These are phyloP conservation scores for Punctularia strigosozonata DNA, from an alignment of 768 basidiomycete species.

Conservation along the genomic window DNA sequence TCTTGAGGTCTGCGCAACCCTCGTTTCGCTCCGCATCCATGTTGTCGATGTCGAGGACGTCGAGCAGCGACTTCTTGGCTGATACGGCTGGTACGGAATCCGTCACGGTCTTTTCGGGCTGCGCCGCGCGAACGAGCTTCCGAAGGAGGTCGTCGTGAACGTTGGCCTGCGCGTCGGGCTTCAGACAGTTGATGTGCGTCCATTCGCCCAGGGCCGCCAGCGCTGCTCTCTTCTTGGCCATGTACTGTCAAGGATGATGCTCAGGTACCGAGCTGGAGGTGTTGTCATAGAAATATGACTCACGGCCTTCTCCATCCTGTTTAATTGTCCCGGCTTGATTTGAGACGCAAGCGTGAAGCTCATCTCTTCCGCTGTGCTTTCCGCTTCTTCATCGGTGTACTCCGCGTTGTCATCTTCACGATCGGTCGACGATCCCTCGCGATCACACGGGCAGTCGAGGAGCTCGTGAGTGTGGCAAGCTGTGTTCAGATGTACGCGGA, in stretches of 20 bases:
- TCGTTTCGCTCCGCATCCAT: conserved; percentile 22
- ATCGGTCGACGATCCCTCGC: conserved; percentile 1
- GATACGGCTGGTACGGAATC: conserved; percentile 12
- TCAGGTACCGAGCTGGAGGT: neutral
- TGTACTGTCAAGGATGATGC: conserved; percentile 33
- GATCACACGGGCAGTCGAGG: conserved; percentile 67
- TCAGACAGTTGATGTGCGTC: conserved; percentile 74
- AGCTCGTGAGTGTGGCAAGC: conserved; percentile 89
- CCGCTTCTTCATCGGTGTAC: conserved; percentile 17
- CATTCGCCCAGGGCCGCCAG: conserved; percentile 71
- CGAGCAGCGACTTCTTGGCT: conserved; percentile 21
- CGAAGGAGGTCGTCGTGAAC: conserved; percentile 61
- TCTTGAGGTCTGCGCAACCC: conserved; percentile 20
- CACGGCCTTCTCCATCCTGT: conserved; percentile 44
- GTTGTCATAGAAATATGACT: conserved; percentile 8
- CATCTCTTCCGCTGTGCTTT: conserved; percentile 15
- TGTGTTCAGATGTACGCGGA: conserved; percentile 72
- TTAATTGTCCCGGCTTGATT: conserved; percentile 30
- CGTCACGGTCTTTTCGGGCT: conserved; percentile 7
- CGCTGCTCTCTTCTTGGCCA: conserved; percentile 54
- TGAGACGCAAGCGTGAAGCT: conserved; percentile 63
- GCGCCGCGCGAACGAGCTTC: conserved; percentile 25
- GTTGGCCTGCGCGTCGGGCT: conserved; percentile 26
- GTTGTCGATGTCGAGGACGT: conserved; percentile 38
- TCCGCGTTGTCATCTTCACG: conserved; percentile 12